These are phyloP conservation scores for Sporopachydermia quercuum DNA, from an alignment of 805 yeast species.

Conservation along the genomic window DNA sequence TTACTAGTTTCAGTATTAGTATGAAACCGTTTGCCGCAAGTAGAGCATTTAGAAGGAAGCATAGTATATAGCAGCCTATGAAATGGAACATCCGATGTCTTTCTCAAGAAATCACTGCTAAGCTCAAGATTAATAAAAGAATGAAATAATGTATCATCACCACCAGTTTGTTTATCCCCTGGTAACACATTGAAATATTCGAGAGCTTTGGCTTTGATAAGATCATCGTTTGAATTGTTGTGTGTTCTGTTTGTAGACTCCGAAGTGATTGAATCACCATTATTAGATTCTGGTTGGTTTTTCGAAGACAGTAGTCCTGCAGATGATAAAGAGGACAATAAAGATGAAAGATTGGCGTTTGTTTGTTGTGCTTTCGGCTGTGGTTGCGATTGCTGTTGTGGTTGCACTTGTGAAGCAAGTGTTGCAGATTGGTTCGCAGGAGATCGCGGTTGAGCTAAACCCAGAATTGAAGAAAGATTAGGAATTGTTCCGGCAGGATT, in stretches of 20 bases:
- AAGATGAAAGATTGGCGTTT: background rate
- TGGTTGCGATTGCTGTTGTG: background rate
- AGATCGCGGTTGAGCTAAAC: background rate
- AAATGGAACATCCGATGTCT: conserved; percentile 18
- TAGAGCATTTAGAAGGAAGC: conserved; percentile 69
- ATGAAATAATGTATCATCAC: background rate
- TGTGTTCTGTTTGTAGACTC: too few species aligned
- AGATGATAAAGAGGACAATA: background rate
- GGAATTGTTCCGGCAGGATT: background rate
- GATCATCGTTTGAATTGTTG: too few species aligned
- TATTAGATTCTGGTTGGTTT: too few species aligned
- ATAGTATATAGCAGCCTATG: conserved; percentile 32
- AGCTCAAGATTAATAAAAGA: conserved; percentile 15
- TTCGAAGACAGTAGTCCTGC: background rate
- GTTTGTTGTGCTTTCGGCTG: background rate
- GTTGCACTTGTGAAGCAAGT: background rate
- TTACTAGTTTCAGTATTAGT: conserved; percentile 39
- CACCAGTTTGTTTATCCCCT: background rate
- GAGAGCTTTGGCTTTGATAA: background rate
- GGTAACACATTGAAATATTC: background rate
- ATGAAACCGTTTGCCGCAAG: conserved; percentile 78
- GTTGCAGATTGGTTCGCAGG: background rate
- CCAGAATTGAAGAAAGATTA: background rate
- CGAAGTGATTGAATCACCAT: background rate
- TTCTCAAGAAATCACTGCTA: conserved; percentile 15